Conservation (phyloP, 129 eudicot species). For the Rutidosis leptorrhynchoides region DNA sequence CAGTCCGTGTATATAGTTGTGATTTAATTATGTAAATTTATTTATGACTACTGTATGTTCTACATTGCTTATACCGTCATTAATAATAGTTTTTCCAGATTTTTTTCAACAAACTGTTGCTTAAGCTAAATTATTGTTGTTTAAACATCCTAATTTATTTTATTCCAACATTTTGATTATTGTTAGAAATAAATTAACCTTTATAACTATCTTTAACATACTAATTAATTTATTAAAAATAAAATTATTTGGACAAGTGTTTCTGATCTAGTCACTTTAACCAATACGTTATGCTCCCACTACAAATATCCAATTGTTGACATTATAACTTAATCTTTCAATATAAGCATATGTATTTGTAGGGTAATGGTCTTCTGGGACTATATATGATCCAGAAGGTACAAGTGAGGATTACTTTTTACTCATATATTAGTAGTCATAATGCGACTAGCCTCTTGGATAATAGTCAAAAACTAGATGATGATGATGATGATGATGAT, state of each 20-base stretch:
- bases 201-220: not conserved
- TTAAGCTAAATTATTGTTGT: no score
- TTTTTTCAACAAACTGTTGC: no score
- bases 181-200: not conserved
- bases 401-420: conserved; percentile 55
- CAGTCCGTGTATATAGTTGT: no score
- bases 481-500: no score
- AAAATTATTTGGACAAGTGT: not conserved
- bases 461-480: conserved; percentile 42
- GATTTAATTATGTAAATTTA: no score
- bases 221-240: not conserved
- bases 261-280: not conserved
- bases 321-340: conserved; percentile 19
- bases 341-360: conserved; percentile 30
- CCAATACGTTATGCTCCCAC: not conserved
- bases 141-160: not conserved
- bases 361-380: conserved; percentile 64
- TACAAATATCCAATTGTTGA: not conserved
- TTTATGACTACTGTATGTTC: no score
- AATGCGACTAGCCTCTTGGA: conserved; percentile 65
- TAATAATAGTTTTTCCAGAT: no score
- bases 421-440: conserved; percentile 45
- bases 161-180: not conserved
- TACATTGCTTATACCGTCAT: no score
- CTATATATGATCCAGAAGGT: conserved; percentile 88